phyloP scores from a whole-genome alignment of 2,329 filamentous ascomycete genomes.

The Alternaria longipes region DNA sequence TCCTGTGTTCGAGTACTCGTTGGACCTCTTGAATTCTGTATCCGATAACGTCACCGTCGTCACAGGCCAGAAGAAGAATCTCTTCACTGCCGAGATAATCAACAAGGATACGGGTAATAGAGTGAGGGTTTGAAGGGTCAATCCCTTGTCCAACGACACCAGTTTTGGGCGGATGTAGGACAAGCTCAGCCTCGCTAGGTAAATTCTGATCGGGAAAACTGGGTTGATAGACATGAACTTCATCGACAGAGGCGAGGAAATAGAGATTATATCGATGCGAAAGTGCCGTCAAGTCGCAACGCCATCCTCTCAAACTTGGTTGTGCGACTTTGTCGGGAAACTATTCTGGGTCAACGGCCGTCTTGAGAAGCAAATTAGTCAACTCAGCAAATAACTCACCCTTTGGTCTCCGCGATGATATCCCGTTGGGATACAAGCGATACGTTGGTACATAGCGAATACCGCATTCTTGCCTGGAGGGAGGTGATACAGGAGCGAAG shows the following conservation, averaged over 20 bases:
- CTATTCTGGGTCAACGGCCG: constrained; percentile 18
- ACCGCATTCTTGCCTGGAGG: constrained; percentile 5
- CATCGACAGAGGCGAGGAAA: constrained; percentile 55
- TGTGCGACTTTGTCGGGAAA: constrained; percentile 19
- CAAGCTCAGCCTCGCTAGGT: constrained; percentile 46
- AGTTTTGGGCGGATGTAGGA: constrained; percentile 52
- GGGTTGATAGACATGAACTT: constrained; percentile 56
- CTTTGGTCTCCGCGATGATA: constrained; percentile 34
- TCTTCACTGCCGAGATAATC: constrained; percentile 58
- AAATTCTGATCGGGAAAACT: constrained; percentile 55
- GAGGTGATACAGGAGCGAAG: background rate
- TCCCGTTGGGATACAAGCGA: constrained; percentile 37
- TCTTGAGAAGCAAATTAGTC: background rate
- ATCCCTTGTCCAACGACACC: constrained; percentile 34
- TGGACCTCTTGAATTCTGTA: constrained; percentile 49
- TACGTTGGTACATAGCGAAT: constrained; percentile 25
- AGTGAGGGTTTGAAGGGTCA: constrained; percentile 52
- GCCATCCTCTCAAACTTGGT: constrained; percentile 47
- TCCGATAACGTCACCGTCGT: constrained; percentile 65
- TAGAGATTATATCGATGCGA: constrained; percentile 59
- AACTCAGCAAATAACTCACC: constrained; percentile 26
- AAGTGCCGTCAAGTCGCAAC: constrained; percentile 58
- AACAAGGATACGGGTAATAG: constrained; percentile 56
- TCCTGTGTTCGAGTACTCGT: constrained; percentile 26
- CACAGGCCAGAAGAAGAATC: constrained; percentile 61